A percentile compares a stretch with the other conserved stretches of the same genome.
phyloP scores from a whole-genome alignment of 805 yeast genomes.

The Sugiyamaella lignohabitans region DNA sequence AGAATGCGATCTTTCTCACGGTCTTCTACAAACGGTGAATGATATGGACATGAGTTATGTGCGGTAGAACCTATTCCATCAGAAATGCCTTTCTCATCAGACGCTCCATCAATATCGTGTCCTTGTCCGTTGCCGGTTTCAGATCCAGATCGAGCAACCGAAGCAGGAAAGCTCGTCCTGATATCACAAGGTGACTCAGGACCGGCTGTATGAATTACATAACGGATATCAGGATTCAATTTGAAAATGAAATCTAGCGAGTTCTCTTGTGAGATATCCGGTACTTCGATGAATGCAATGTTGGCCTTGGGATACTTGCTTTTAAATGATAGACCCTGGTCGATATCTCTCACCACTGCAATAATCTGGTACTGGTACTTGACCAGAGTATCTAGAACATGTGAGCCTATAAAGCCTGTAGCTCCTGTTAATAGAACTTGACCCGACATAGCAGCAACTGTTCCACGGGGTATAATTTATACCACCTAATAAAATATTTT shows the following conservation, averaged over 20 bases:
- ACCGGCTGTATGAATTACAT: conserved; percentile 56
- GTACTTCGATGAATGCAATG: conserved; percentile 41
- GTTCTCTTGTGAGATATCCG: conserved; percentile 36
- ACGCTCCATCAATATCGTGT: background rate
- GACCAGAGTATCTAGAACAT: conserved; percentile 36
- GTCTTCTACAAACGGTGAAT: conserved; percentile 13
- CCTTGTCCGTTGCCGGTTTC: too few species aligned
- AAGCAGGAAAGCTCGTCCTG: background rate
- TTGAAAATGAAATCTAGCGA: conserved; percentile 39
- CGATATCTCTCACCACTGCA: conserved; percentile 40
- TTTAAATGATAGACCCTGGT: conserved; percentile 33
- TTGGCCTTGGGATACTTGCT: conserved; percentile 30
- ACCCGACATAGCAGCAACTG: too few species aligned
- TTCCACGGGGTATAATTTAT: too few species aligned
- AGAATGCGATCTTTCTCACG: conserved; percentile 44
- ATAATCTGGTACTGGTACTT: conserved; percentile 37
- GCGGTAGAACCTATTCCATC: background rate
- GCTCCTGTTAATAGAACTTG: conserved; percentile 44
- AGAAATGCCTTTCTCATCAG: background rate
- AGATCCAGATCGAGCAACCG: too few species aligned
- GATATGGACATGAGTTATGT: conserved; percentile 1
- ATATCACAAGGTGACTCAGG: conserved; percentile 39
- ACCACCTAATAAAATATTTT: too few species aligned
- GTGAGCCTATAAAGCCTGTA: conserved; percentile 46
- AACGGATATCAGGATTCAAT: conserved; percentile 42